Evolutionary conservation across 176 grass and related monocot genomes (phyloP), one percentile per base, ranked within the genome.

Genomic region (Cenchrus purpureus): DNA sequence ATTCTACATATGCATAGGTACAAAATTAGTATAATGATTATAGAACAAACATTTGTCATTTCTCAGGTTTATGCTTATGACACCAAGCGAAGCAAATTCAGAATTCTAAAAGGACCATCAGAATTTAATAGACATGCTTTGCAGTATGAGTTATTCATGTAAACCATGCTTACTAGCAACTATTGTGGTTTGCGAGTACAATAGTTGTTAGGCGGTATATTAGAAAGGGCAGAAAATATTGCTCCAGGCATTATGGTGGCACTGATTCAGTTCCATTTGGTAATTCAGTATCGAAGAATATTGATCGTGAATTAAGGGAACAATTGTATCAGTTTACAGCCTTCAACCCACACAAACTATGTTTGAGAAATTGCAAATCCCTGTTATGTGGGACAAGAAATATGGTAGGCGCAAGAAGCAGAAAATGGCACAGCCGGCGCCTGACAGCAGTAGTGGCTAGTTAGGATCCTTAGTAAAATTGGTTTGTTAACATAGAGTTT

Each of bases 1-100:
- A 86, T 91, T 86, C 95, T 98, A 60, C 45, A 91, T 71, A 87
- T 56, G n/a, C 10, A 89, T 62, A 3, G 37, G n/a, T 79, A 17
- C 37, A 22, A 45, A 83, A 55, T 83, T 52, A 90, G 74, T 42
- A 68, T 0, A 73, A 74, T 13, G 3, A 8, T 82, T 56, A 40
- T 28, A 50, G 7, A 70, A 16, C 4, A 25, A 77, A 79, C 32
- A 60, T 3, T 13, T 68, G 20, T 69, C 10, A 80, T 17, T 19
- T 25, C 8, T n/a, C 55, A 60, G 5, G 29, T 5, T 68, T 63
- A 69, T 6, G 31, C 6, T 56, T 22, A 69, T 3, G 42, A 17
- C 19, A 81, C 67, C 59, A 31, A 40, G 50, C 2, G 45, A 73
- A 50, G 62, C 61, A 50, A 56, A 62, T 34, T 72, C 54, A 73